Percentiles rank a stretch among this genome's conserved stretches.
Evolutionary conservation across 1,139 yeast species (phyloP).

Genomic region (Saccharomyces hybrid): DNA sequence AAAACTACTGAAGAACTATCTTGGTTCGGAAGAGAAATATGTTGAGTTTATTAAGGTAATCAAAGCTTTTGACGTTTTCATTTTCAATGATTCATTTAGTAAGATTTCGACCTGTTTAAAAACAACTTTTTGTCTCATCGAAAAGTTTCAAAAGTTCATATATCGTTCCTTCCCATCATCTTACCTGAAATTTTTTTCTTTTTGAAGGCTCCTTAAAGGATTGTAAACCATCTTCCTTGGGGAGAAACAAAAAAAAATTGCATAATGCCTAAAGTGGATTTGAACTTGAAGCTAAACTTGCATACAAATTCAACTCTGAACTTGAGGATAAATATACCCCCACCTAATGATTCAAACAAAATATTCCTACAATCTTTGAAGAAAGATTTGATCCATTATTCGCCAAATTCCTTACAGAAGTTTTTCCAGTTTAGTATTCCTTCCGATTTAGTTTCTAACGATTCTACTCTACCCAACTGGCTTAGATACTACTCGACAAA

Average conservation of each 20-base stretch:
- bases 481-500: conserved; percentile 32
- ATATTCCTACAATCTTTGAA: conserved; percentile 33
- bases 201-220: neutral
- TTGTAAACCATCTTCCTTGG: neutral
- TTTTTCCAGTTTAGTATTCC: conserved; percentile 27
- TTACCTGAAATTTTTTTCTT: neutral
- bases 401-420: conserved; percentile 30
- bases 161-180: conserved; percentile 2
- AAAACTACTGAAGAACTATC: conserved; percentile 33
- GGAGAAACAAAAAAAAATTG: neutral
- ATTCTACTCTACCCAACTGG: conserved; percentile 42
- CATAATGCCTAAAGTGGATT: neutral
- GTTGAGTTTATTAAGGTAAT: conserved; percentile 20
- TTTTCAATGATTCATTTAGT: conserved; percentile 28
- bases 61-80: conserved; percentile 16
- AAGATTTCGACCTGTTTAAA: conserved; percentile 18
- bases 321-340: conserved; percentile 23
- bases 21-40: conserved; percentile 32
- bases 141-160: conserved; percentile 23
- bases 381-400: conserved; percentile 36
- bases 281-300: neutral
- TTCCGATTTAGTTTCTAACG: conserved; percentile 16
- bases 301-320: conserved; percentile 10
- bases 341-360: conserved; percentile 12
- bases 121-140: conserved; percentile 19